Evolutionary conservation across 2,329 filamentous ascomycete species (phyloP).

Genomic region (Ilyonectria destructans): DNA sequence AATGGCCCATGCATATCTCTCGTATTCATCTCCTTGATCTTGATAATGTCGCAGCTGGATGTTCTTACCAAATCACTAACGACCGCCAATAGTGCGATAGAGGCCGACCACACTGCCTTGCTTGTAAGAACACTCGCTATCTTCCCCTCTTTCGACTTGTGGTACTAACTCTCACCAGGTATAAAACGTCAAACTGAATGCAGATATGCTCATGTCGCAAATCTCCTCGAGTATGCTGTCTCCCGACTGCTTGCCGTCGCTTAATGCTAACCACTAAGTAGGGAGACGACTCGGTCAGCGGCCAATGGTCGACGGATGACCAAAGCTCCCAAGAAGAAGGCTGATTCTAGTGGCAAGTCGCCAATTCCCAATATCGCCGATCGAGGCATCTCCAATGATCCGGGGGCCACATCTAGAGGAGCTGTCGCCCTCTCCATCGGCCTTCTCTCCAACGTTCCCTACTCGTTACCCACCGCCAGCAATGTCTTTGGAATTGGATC

Average conservation of each 20-base stretch:
- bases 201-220: constrained; percentile 83
- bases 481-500: constrained; percentile 88
- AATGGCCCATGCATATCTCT: constrained; percentile 14
- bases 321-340: constrained; percentile 71
- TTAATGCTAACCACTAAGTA: constrained; percentile 50
- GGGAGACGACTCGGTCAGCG: constrained; percentile 71
- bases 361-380: constrained; percentile 71
- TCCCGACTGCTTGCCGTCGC: constrained; percentile 1
- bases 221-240: constrained; percentile 78
- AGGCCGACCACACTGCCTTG: constrained; percentile 78
- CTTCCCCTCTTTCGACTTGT: background rate
- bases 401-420: constrained; percentile 63
- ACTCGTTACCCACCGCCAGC: constrained; percentile 79
- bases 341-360: constrained; percentile 56
- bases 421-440: constrained; percentile 72
- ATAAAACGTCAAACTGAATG: constrained; percentile 85
- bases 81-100: constrained; percentile 77
- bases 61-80: constrained; percentile 25
- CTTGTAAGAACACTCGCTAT: constrained; percentile 64
- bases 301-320: constrained; percentile 71
- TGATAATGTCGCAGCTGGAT: background rate
- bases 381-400: constrained; percentile 64
- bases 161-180: constrained; percentile 62
- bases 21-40: constrained; percentile 3
- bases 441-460: constrained; percentile 81